These are phyloP conservation scores for Aspergillus transmontanensis DNA, from an alignment of 2,329 filamentous ascomycete genomes.

Conservation along the genomic window DNA sequence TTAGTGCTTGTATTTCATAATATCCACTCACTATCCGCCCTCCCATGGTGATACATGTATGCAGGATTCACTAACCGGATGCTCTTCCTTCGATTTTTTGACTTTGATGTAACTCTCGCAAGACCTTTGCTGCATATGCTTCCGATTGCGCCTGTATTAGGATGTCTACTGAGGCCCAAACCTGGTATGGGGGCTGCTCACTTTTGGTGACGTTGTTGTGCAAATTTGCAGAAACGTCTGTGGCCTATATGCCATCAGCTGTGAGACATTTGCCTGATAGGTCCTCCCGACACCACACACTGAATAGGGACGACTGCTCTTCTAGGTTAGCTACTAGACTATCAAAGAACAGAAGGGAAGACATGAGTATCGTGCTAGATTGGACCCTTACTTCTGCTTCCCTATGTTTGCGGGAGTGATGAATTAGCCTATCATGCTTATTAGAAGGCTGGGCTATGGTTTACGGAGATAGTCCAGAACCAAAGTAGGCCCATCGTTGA, in stretches of 20 bases:
- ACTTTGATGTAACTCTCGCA: slow-evolving; percentile 65
- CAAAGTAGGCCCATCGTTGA: slow-evolving; percentile 40
- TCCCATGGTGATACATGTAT: not conserved
- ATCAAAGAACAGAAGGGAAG: not conserved
- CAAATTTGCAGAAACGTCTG: slow-evolving; percentile 63
- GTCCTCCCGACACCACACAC: slow-evolving; percentile 32
- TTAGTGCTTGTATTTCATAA: not conserved
- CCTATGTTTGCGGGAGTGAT: slow-evolving; percentile 33
- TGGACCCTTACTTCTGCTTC: slow-evolving; percentile 49
- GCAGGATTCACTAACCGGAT: slow-evolving; percentile 45
- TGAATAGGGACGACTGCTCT: slow-evolving; percentile 55
- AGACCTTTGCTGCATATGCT: slow-evolving; percentile 61
- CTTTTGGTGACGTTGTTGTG: slow-evolving; percentile 63
- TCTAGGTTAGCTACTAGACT: not conserved
- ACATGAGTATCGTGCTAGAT: not conserved
- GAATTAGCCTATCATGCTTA: not conserved
- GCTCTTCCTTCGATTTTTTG: slow-evolving; percentile 60
- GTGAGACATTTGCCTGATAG: not conserved
- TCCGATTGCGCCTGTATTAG: not conserved
- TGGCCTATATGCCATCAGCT: slow-evolving; percentile 40
- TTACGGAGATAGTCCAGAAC: slow-evolving; percentile 56
- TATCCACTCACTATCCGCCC: not conserved
- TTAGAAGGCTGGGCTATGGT: slow-evolving; percentile 15
- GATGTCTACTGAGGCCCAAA: not conserved
- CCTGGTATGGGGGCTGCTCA: slow-evolving; percentile 24